phyloP scores from a whole-genome alignment of 148 eudicot genomes.

The Beta vulgaris region DNA sequence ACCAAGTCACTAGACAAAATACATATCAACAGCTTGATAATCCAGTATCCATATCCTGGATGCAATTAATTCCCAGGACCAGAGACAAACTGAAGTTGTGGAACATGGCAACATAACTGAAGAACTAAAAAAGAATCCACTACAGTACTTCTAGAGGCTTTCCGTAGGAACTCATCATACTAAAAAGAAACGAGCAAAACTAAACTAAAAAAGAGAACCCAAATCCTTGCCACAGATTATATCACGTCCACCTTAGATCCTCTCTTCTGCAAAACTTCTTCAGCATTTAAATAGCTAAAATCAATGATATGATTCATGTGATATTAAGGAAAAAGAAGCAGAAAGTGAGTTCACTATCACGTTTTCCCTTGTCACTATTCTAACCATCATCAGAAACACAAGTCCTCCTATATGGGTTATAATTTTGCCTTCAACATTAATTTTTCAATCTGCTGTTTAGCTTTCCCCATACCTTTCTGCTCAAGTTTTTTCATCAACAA shows the following conservation, averaged over 20 bases:
- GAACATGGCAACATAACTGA: neutral
- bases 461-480: slow-evolving; percentile 52
- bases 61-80: neutral
- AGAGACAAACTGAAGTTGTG: neutral
- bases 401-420: slow-evolving; percentile 1
- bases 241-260: neutral
- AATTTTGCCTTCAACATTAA: slow-evolving; percentile 41
- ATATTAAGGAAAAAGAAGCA: neutral
- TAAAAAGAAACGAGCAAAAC: neutral
- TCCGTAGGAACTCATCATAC: neutral
- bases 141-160: neutral
- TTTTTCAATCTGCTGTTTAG: slow-evolving; percentile 48
- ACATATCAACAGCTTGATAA: neutral
- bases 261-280: slow-evolving; percentile 1
- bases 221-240: neutral
- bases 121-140: neutral
- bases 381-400: neutral
- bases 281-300: neutral
- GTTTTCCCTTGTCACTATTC: neutral
- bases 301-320: neutral
- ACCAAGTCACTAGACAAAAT: neutral
- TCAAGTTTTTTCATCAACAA: slow-evolving; percentile 52
- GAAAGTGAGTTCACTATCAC: neutral
- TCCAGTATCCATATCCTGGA: neutral
- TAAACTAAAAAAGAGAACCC: neutral